A percentile compares a stretch with the other conserved stretches of the same genome.
These are phyloP conservation scores for Vitellaria paradoxa DNA, from an alignment of 179 eudicot species.

Conservation along the genomic window DNA sequence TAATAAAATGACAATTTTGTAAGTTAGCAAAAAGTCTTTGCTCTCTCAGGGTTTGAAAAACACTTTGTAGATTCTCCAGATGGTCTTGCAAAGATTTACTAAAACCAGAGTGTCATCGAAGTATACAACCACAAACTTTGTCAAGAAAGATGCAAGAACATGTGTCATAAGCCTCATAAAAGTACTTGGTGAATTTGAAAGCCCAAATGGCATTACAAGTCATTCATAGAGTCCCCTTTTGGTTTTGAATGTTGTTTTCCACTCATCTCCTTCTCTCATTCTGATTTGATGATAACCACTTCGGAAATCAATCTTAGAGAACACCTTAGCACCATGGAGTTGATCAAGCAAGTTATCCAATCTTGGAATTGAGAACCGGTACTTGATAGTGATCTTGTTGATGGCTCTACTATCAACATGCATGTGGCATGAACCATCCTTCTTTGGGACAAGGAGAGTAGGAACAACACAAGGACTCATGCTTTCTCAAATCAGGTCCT, in stretches of 20 bases:
- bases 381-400: constrained; percentile 13
- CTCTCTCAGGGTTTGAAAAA: neutral
- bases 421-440: constrained; percentile 1
- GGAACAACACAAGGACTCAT: constrained; percentile 1
- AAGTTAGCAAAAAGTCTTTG: neutral
- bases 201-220: neutral
- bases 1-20: neutral
- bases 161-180: constrained; percentile 8
- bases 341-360: neutral
- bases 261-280: neutral
- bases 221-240: constrained; percentile 4
- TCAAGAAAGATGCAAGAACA: neutral
- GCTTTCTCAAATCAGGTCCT: constrained; percentile 1
- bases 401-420: constrained; percentile 8
- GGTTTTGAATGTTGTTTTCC: neutral
- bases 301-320: constrained; percentile 3
- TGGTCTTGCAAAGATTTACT: neutral
- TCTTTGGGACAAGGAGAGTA: neutral
- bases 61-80: neutral
- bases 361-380: neutral
- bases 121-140: neutral
- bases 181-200: constrained; percentile 5
- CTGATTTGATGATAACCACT: constrained; percentile 1
- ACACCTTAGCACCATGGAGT: neutral
- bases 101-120: constrained; percentile 6